Base-by-base conservation (phyloP, 2,329 filamentous ascomycete genomes). In the Aspergillus latus region DNA sequence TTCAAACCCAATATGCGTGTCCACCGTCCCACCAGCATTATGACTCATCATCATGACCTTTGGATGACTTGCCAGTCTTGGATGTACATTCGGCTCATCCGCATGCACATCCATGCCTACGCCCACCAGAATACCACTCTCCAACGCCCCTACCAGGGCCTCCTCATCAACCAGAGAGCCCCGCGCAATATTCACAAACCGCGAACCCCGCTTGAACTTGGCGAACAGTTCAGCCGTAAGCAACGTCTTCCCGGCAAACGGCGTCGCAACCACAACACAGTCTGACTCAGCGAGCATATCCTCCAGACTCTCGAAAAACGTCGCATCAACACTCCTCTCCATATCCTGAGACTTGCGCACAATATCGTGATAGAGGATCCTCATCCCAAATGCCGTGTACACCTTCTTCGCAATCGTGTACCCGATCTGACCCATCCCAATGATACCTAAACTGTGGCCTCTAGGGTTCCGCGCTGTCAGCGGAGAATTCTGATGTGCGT, bases 371-470 rank as follows among this genome's bases (percentile, higher is more conserved):
- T 85, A 85, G 8, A 78, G 68, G 13, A 91, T 81, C 39, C 78
- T 73, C 88, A 91, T 90, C 40, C 82, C 85, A 62, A 90, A 87
- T 0, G 82, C 83, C 0, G 76, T 62, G 28, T 73, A 69, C 0
- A 80, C 82, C 62, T 86, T 88, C 47, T 80, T 69, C 0, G 84
- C 88, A 16, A 91, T 80, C 36, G 77, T 77, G 62, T 81, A 82
- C 2, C 85, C 85, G 59, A 88, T 85, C 58, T 86, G 84, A 2
- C 88, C 88, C 2, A 91, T 78, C 0, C 88, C 88, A 28, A 92
- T 80, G 29, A 91, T 79, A 0, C 87, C 88, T 0, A 91, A 77
- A 0, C 75, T 75, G 52, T 84, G 82, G 10, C 79, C 78, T 15
- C 83, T 81, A 1, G 87, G 86, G 70, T 89, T 90, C 64, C 83